Percentiles rank a stretch among this genome's conserved stretches.
Conservation (phyloP, 257 asterid species). For the Fraxinus anomala region DNA sequence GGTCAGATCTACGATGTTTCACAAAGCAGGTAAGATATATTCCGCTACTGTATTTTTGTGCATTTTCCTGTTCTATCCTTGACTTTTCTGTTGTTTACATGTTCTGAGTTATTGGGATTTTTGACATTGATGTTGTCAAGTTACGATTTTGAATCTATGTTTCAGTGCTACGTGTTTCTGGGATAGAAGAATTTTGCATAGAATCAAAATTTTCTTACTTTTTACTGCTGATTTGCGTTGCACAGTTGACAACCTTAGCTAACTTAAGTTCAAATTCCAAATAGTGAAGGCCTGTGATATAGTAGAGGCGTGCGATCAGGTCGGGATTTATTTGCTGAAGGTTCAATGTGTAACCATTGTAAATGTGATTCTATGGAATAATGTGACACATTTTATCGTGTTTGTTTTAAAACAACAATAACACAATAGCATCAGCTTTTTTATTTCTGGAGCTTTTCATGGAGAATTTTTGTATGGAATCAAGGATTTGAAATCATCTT, state of each 20-base stretch:
- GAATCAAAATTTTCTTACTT: too few relatives aligned
- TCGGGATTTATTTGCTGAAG: too few relatives aligned
- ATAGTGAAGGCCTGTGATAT: too few relatives aligned
- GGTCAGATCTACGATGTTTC: slow-evolving; percentile 98
- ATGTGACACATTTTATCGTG: too few relatives aligned
- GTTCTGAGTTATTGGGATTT: not conserved
- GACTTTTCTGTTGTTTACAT: slow-evolving; percentile 1
- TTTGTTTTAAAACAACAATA: too few relatives aligned
- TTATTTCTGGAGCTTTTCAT: not conserved
- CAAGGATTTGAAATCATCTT: not conserved
- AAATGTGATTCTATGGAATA: too few relatives aligned
- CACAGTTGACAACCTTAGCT: too few relatives aligned
- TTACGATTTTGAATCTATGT: slow-evolving; percentile 14
- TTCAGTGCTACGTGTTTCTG: slow-evolving; percentile 14
- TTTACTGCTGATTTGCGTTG: too few relatives aligned
- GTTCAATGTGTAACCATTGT: too few relatives aligned
- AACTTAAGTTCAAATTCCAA: too few relatives aligned
- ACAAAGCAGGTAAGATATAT: slow-evolving; percentile 66
- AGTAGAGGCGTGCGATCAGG: too few relatives aligned
- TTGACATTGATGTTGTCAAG: not conserved
- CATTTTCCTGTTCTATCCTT: not conserved
- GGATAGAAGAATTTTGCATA: not conserved
- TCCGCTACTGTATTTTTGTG: not conserved
- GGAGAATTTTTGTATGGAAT: not conserved
- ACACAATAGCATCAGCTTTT: not conserved